These are phyloP conservation scores for Ustilago shanxiensis DNA, from an alignment of 1,284 basidiomycete genomes.

Conservation along the genomic window DNA sequence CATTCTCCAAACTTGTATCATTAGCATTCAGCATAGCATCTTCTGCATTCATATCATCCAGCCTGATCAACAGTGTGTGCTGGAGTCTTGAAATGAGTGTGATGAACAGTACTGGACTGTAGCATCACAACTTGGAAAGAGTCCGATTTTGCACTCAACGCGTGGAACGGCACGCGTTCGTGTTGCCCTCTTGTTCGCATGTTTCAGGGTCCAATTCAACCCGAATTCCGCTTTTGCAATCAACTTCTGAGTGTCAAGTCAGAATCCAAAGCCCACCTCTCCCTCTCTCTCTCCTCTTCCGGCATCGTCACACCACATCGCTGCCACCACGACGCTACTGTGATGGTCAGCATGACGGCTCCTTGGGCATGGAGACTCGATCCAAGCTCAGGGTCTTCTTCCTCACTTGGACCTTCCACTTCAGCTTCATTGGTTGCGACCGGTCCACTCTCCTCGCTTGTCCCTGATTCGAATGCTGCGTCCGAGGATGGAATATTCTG, in stretches of 20 bases:
- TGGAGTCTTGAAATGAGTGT: too few species aligned
- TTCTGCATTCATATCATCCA: background rate
- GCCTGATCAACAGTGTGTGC: too few species aligned
- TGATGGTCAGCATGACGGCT: background rate
- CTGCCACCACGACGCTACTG: too few species aligned
- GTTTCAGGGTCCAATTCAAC: conserved; percentile 10
- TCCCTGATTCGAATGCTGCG: background rate
- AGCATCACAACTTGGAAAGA: too few species aligned
- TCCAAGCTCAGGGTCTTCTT: conserved; percentile 10
- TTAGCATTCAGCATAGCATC: conserved; percentile 5
- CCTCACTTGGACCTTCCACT: conserved; percentile 19
- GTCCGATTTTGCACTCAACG: conserved; percentile 6
- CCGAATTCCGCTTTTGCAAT: background rate
- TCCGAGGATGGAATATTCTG: conserved; percentile 27
- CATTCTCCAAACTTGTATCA: background rate
- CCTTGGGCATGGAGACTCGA: conserved; percentile 41
- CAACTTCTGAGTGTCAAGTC: too few species aligned
- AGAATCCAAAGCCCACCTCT: too few species aligned
- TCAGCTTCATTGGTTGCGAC: conserved; percentile 8
- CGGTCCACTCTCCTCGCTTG: conserved; percentile 27
- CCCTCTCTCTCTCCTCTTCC: background rate
- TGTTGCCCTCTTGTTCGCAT: background rate
- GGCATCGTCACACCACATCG: background rate
- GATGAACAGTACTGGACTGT: too few species aligned
- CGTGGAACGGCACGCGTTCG: conserved; percentile 8